Evolutionary conservation across 2,329 filamentous ascomycete genomes (phyloP).

Genomic region (Aspergillus caelatus): DNA sequence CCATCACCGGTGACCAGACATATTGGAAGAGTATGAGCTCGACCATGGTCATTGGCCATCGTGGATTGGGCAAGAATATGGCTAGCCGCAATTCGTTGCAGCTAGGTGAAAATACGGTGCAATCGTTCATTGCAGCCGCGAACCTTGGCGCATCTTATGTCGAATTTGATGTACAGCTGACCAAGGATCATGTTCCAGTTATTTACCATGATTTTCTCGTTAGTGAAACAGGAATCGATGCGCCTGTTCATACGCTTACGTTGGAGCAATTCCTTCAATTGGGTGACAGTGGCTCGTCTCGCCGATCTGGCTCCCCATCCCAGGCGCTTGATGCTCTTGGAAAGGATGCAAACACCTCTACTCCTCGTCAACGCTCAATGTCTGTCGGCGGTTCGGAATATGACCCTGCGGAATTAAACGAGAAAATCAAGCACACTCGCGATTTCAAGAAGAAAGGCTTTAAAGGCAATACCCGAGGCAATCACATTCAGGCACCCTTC

Average conservation of each 20-base stretch:
- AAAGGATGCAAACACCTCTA: conserved; percentile 16
- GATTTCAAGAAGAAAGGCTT: conserved; percentile 94
- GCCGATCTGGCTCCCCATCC: conserved; percentile 52
- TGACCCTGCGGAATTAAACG: conserved; percentile 54
- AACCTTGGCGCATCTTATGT: conserved; percentile 81
- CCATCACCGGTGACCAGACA: conserved; percentile 83
- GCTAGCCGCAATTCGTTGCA: conserved; percentile 83
- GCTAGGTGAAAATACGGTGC: conserved; percentile 92
- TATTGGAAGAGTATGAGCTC: conserved; percentile 94
- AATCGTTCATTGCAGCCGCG: conserved; percentile 92
- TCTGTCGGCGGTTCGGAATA: conserved; percentile 59
- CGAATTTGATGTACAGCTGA: conserved; percentile 87
- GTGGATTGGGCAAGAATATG: conserved; percentile 87
- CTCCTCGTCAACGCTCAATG: conserved; percentile 55
- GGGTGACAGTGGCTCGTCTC: conserved; percentile 59
- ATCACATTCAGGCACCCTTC: conserved; percentile 94
- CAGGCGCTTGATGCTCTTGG: conserved; percentile 20
- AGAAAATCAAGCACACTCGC: conserved; percentile 95
- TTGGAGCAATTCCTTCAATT: conserved; percentile 90
- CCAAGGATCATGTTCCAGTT: conserved; percentile 97
- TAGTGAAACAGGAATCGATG: conserved; percentile 95
- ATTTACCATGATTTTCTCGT: conserved; percentile 99
- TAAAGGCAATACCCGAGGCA: conserved; percentile 92
- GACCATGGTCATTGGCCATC: conserved; percentile 78
- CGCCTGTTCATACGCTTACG: conserved; percentile 91